Evolutionary conservation across 176 grass and related monocot genomes (phyloP).

Genomic region (Oropetium thomaeum): DNA sequence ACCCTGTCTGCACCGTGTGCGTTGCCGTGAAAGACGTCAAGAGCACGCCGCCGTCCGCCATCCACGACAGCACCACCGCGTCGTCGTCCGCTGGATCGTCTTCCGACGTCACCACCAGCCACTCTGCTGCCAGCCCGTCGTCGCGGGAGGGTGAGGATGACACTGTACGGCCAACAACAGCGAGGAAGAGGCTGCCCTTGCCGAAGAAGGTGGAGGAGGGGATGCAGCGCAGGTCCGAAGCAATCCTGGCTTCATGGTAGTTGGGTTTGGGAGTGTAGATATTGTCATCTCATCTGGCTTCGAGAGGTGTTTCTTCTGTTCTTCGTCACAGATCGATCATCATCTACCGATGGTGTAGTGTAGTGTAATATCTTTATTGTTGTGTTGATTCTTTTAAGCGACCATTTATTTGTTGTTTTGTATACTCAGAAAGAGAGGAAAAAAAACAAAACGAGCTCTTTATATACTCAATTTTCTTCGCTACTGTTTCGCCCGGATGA

Average conservation of each 20-base stretch:
- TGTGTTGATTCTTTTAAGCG: too few relatives aligned
- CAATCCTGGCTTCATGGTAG: neutral
- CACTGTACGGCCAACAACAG: neutral
- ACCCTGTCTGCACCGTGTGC: slow-evolving; percentile 1
- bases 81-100: neutral
- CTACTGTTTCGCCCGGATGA: too few relatives aligned
- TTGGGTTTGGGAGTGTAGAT: neutral
- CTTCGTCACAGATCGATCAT: too few relatives aligned
- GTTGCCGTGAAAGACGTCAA: neutral
- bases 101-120: neutral
- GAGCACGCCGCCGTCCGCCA: neutral
- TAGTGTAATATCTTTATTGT: too few relatives aligned
- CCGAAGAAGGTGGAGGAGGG: neutral
- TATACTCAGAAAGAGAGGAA: too few relatives aligned
- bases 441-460: too few relatives aligned
- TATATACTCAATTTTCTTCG: too few relatives aligned
- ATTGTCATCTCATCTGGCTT: neutral
- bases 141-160: neutral
- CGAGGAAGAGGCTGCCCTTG: neutral
- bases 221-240: neutral
- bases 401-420: too few relatives aligned
- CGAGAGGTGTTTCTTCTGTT: neutral
- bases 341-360: too few relatives aligned
- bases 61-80: neutral
- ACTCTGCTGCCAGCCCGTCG: neutral